A percentile compares a stretch with the other conserved stretches of the same genome.
phyloP scores from a whole-genome alignment of 2,329 filamentous ascomycete genomes.

The Didymella lethalis region DNA sequence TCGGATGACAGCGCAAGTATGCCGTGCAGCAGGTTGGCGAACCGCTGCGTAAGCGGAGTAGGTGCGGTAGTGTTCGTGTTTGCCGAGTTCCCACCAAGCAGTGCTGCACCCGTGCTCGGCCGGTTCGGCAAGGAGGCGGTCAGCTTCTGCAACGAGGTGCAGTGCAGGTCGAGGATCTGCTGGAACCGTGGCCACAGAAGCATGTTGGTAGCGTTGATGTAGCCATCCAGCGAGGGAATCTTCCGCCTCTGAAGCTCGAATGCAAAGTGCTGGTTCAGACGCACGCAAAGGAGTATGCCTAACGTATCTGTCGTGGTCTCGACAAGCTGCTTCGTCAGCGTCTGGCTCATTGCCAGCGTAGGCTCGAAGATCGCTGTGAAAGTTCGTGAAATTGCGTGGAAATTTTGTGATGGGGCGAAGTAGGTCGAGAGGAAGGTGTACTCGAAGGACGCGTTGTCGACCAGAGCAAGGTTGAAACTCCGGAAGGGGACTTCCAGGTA shows the following conservation, averaged over 20 bases:
- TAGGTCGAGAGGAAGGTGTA: conserved; percentile 93
- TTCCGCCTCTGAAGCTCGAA: conserved; percentile 93
- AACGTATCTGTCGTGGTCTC: conserved; percentile 82
- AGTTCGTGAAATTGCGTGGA: conserved; percentile 78
- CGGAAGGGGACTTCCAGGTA: conserved; percentile 91
- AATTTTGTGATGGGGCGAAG: conserved; percentile 80
- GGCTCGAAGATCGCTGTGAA: conserved; percentile 90
- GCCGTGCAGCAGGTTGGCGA: conserved; percentile 88
- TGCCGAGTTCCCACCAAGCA: conserved; percentile 51
- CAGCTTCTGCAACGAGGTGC: conserved; percentile 78
- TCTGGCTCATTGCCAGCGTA: conserved; percentile 83
- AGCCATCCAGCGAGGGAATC: conserved; percentile 85
- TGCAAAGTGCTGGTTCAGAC: conserved; percentile 90
- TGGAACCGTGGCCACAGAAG: conserved; percentile 96
- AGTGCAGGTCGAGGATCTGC: conserved; percentile 90
- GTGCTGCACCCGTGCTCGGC: conserved; percentile 44
- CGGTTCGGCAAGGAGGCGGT: conserved; percentile 54
- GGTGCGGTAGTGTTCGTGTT: conserved; percentile 76
- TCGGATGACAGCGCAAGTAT: conserved; percentile 85
- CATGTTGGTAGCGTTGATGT: conserved; percentile 96
- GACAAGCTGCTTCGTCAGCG: conserved; percentile 77
- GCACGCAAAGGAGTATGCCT: conserved; percentile 87
- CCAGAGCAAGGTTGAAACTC: conserved; percentile 90
- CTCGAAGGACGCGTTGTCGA: conserved; percentile 93
- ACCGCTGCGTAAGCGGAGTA: conserved; percentile 92